phyloP scores from a whole-genome alignment of 441 rosid genomes.

The Omphalea diandra region DNA sequence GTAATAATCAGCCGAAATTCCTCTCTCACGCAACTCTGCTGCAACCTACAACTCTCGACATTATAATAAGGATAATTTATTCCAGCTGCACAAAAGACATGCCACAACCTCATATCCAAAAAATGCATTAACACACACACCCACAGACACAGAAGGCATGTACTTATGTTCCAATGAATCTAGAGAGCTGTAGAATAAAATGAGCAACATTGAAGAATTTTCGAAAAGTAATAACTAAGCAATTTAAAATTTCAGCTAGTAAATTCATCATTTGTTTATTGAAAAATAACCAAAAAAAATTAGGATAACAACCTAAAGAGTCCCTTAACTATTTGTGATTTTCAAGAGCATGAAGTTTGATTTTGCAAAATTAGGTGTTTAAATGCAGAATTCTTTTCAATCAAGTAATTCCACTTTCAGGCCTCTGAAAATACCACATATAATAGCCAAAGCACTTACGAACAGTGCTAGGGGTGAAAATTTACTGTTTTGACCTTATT shows the following conservation, averaged over 20 bases:
- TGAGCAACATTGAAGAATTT: not conserved
- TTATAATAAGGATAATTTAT: conserved; percentile 16
- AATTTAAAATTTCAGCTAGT: too few relatives aligned
- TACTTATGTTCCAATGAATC: not conserved
- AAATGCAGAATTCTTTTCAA: too few relatives aligned
- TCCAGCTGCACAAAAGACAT: conserved; percentile 9
- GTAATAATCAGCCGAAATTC: conserved; percentile 81
- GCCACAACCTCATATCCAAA: not conserved
- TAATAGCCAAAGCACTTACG: too few relatives aligned
- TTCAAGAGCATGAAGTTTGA: too few relatives aligned
- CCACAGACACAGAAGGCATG: too few relatives aligned
- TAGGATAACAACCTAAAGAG: not conserved
- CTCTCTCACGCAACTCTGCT: conserved; percentile 66
- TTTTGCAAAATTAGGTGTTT: too few relatives aligned
- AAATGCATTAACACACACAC: not conserved
- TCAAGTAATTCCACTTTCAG: too few relatives aligned
- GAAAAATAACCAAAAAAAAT: not conserved
- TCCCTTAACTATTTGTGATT: not conserved
- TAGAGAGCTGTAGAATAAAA: not conserved
- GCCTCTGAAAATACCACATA: too few relatives aligned
- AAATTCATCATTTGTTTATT: not conserved
- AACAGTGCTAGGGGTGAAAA: too few relatives aligned
- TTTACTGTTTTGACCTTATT: too few relatives aligned
- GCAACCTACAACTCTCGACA: conserved; percentile 69
- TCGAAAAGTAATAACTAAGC: too few relatives aligned